A percentile compares a stretch with the other conserved stretches of the same genome.
Conservation (phyloP, 2,329 filamentous ascomycete species). For the Colletotrichum sojae region DNA sequence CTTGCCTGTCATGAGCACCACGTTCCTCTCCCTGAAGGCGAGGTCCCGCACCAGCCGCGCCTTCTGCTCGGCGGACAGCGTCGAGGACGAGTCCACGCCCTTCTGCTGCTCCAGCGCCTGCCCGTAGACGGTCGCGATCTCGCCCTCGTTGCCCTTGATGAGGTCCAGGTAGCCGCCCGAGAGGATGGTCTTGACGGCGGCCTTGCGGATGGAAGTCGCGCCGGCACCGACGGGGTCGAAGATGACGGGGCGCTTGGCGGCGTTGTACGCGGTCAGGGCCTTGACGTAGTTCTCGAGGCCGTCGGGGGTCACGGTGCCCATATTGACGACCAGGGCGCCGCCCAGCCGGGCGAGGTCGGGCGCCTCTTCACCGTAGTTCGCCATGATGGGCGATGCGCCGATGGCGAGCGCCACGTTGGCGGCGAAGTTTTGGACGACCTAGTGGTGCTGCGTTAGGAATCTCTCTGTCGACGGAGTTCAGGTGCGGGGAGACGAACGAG, state of each 20-base stretch:
- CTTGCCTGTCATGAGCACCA: conserved; percentile 87
- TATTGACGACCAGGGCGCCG: conserved; percentile 90
- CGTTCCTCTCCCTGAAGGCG: conserved; percentile 76
- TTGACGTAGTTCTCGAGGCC: conserved; percentile 79
- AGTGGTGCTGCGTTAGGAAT: not conserved
- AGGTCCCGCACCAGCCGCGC: conserved; percentile 75
- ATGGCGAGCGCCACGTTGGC: conserved; percentile 90
- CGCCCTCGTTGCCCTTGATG: conserved; percentile 95
- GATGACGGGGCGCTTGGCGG: conserved; percentile 79
- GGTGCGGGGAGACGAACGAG: conserved; percentile 59
- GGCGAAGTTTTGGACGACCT: conserved; percentile 92
- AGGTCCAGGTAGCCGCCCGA: conserved; percentile 83
- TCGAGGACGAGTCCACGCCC: conserved; percentile 84
- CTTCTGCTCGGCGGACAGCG: conserved; percentile 60
- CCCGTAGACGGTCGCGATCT: conserved; percentile 82
- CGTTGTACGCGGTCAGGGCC: conserved; percentile 87
- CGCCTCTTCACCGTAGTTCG: conserved; percentile 87
- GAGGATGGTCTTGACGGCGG: conserved; percentile 80
- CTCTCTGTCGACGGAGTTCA: not conserved
- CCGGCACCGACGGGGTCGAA: conserved; percentile 85
- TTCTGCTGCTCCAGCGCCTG: conserved; percentile 73
- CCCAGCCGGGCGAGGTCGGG: conserved; percentile 82
- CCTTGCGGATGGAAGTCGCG: conserved; percentile 68
- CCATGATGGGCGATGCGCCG: conserved; percentile 94
- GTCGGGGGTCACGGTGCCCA: conserved; percentile 90